Evolutionary conservation across 2,329 filamentous ascomycete species (phyloP), one percentile per base, ranked within the genome.

Genomic region (Purpureocillium takamizusanense): DNA sequence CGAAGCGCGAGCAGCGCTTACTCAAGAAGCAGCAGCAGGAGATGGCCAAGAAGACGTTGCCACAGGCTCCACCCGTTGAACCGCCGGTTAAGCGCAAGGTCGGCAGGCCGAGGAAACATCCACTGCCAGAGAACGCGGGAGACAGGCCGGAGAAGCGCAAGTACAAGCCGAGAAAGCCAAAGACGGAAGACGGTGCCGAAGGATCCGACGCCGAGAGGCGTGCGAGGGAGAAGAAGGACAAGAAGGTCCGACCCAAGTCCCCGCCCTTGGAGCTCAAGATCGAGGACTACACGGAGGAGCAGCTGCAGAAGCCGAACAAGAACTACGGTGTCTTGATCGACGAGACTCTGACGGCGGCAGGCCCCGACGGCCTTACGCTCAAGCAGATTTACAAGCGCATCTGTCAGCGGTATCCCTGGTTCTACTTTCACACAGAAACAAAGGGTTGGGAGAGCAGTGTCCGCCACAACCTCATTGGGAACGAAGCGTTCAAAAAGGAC

Each of bases 1-100:
- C 84, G 1, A 88, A 88, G 60, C 71, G 85, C 40, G 81, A 88
- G 51, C 72, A 81, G 47, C 69, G 77, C 14, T 57, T 78, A 35
- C 69, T 79, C 7, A 77, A 81, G 61, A 83, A 81, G 56, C 58
- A 62, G 39, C 62, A 66, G 41, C 57, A 65, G 42, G 63, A 66
- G 43, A 59, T 61, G 48, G 69, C 67, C 16, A 72, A 70, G 58
- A 72, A 75, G 52, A 70, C 66, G 4, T 48, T 68, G 25, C 66
- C 70, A 7, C 69, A 67, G 42, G 61, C 61, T 13, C 64, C 65
- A 4, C 61, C 63, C 1, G 57, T 65, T 4, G 70, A 74, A 42
- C 69, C 69, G 21, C 71, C 70, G 11, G 59, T 72, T 39, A 82
- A 82, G 62, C 69, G 78, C 31, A 81, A 80, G 46, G 78, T 82